Conservation (phyloP, 1,284 basidiomycete species). For the Ustilago cynodontis region DNA sequence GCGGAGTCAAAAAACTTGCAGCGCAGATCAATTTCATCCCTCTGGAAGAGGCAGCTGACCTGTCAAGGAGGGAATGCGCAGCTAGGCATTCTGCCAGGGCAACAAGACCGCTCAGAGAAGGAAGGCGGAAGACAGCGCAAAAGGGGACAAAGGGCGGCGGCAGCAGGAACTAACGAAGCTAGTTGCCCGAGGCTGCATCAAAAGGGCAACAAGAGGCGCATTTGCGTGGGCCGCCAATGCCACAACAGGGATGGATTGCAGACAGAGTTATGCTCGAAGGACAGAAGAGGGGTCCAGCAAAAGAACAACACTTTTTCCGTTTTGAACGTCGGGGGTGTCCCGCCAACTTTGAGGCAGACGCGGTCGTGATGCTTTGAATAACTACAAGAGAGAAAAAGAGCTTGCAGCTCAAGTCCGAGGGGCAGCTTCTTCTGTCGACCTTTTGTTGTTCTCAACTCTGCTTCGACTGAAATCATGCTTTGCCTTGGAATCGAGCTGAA, state of each 20-base stretch:
- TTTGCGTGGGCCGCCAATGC: neutral
- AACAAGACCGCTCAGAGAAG: neutral
- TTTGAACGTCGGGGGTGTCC: neutral
- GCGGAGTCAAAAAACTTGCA: conserved; percentile 10
- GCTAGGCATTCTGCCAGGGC: neutral
- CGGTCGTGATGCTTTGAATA: neutral
- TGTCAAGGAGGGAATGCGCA: conserved; percentile 5
- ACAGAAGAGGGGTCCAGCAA: neutral
- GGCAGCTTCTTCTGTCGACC: conserved; percentile 1
- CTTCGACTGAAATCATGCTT: neutral
- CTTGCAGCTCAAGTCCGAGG: neutral
- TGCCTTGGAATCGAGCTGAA: no score
- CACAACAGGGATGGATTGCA: conserved; percentile 3
- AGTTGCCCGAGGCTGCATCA: conserved; percentile 4
- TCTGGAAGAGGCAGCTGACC: conserved; percentile 2
- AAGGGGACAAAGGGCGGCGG: neutral
- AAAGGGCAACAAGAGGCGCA: neutral
- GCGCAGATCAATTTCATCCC: conserved; percentile 9
- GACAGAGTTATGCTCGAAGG: neutral
- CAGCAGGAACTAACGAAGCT: neutral
- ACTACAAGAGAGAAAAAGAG: neutral
- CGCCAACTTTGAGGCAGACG: no score
- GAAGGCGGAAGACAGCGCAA: neutral
- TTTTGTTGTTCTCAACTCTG: neutral
- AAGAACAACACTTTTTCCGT: neutral